Conservation (phyloP, 2,329 filamentous ascomycete genomes). For the Neospermospora avenae region DNA sequence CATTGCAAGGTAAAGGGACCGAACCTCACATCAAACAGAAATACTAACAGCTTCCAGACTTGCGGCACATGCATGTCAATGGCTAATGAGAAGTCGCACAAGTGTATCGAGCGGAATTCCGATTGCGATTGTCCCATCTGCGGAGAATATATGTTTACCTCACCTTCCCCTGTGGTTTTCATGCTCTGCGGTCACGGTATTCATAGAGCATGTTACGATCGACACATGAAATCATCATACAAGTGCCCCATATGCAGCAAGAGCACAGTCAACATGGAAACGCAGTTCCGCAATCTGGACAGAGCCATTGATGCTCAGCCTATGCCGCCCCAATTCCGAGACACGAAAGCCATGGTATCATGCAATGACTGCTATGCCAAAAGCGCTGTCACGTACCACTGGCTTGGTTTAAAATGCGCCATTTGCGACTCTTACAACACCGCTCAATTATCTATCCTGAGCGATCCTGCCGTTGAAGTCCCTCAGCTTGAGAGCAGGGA, state of each 20-base stretch:
- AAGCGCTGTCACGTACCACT: conserved; percentile 85
- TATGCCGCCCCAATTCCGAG: conserved; percentile 81
- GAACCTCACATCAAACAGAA: neutral
- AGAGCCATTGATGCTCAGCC: conserved; percentile 83
- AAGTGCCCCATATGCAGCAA: conserved; percentile 97
- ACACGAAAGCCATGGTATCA: conserved; percentile 77
- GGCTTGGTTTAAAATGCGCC: conserved; percentile 87
- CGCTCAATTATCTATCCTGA: conserved; percentile 59
- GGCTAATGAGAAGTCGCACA: conserved; percentile 77
- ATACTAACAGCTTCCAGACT: conserved; percentile 48
- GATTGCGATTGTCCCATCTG: conserved; percentile 97
- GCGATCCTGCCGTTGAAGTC: conserved; percentile 36
- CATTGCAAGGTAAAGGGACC: conserved; percentile 78
- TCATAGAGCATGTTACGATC: conserved; percentile 82
- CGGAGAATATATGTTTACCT: conserved; percentile 94
- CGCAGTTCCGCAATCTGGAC: conserved; percentile 87
- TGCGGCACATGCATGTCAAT: conserved; percentile 95
- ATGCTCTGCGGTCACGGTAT: conserved; percentile 97
- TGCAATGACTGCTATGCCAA: conserved; percentile 95
- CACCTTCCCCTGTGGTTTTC: conserved; percentile 81
- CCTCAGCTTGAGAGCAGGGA: conserved; percentile 26
- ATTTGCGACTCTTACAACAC: conserved; percentile 71
- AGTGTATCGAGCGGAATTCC: conserved; percentile 89
- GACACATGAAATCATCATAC: conserved; percentile 87
- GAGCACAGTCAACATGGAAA: conserved; percentile 96